Conservation (phyloP, 441 rosid genomes). For the Brassica hybrid region DNA sequence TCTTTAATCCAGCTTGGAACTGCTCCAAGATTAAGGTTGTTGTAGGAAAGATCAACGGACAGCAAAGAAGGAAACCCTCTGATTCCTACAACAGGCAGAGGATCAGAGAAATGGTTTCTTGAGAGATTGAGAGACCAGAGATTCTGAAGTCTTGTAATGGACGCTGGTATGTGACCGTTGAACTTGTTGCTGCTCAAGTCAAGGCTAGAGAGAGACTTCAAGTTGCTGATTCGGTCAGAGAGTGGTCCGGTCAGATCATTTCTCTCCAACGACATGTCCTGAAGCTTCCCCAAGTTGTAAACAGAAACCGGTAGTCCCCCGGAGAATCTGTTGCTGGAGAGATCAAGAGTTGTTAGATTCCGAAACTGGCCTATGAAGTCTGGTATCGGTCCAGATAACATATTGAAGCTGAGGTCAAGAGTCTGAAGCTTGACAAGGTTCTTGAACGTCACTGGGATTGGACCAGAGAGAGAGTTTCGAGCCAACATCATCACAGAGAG, state of each 20-base stretch:
- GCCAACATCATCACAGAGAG: conserved; percentile 53
- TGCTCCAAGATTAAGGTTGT: conserved; percentile 69
- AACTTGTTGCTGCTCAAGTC: conserved; percentile 69
- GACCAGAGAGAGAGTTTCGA: conserved; percentile 76
- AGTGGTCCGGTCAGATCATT: conserved; percentile 71
- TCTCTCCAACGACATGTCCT: conserved; percentile 63
- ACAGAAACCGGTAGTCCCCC: conserved; percentile 75
- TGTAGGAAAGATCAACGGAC: conserved; percentile 84
- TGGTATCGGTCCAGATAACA: conserved; percentile 71
- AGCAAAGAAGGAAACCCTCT: conserved; percentile 69
- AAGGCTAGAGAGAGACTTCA: conserved; percentile 75
- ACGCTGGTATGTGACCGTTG: conserved; percentile 68
- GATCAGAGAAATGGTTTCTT: conserved; percentile 70
- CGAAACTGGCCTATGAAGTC: conserved; percentile 56
- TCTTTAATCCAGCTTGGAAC: conserved; percentile 77
- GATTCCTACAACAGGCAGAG: conserved; percentile 76
- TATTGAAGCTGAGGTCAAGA: conserved; percentile 84
- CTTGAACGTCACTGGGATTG: conserved; percentile 65
- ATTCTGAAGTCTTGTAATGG: conserved; percentile 64
- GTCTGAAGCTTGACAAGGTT: conserved; percentile 56
- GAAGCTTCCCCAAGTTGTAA: conserved; percentile 58
- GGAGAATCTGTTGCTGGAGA: conserved; percentile 70
- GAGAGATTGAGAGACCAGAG: conserved; percentile 94
- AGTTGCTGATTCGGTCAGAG: conserved; percentile 64
- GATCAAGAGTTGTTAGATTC: conserved; percentile 63